Evolutionary conservation across 257 asterid species (phyloP).

Genomic region (Penstemon eatonii): DNA sequence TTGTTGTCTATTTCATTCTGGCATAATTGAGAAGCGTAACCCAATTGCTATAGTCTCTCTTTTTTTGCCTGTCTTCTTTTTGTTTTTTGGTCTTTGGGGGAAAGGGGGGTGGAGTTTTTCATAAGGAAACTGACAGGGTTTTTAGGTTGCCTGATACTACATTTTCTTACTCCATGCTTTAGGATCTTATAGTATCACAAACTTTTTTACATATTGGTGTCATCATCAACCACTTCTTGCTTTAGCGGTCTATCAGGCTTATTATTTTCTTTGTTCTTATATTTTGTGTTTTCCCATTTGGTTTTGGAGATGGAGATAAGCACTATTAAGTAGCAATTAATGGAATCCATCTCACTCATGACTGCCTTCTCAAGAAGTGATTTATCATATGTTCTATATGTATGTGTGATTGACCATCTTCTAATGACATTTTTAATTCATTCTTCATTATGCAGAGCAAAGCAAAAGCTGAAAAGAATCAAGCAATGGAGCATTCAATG

Average conservation of each 20-base stretch:
- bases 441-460: conserved; percentile 64
- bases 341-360: conserved; percentile 18
- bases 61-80: conserved; percentile 7
- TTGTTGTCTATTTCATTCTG: background rate
- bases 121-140: conserved; percentile 7
- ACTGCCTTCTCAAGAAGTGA: conserved; percentile 19
- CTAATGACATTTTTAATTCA: conserved; percentile 10
- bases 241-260: background rate
- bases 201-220: background rate
- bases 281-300: conserved; percentile 10
- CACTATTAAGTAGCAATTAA: conserved; percentile 7
- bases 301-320: conserved; percentile 10
- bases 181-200: no score
- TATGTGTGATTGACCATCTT: conserved; percentile 14
- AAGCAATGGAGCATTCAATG: conserved; percentile 91
- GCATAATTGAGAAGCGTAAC: conserved; percentile 1
- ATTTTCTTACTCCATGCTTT: background rate
- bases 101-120: background rate
- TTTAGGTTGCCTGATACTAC: conserved; percentile 11
- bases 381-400: conserved; percentile 17
- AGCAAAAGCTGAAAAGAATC: conserved; percentile 90
- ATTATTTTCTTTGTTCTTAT: background rate
- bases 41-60: background rate
- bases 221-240: background rate
- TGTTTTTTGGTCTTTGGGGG: background rate